Evolutionary conservation across 2,329 filamentous ascomycete species (phyloP), one percentile per base, ranked within the genome.

Genomic region (Chrysoporthe puriensis): DNA sequence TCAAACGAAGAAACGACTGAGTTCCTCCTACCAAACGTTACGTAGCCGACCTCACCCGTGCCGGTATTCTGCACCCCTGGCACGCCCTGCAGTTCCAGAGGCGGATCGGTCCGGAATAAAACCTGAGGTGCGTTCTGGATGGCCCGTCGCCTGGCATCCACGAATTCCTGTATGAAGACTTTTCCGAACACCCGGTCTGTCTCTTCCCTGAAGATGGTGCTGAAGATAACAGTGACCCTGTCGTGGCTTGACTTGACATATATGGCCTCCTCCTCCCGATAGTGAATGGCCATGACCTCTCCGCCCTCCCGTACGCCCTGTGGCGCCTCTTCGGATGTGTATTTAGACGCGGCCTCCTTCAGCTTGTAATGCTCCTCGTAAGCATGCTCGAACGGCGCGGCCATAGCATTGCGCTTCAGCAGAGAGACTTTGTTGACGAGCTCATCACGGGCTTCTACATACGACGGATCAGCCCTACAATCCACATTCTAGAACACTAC

Each of bases 81-180:
- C 42, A 97, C 89, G 42, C 89, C 90, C 78, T 97, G 91, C 69
- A 99, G 81, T 81, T 99, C 96, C 61, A 99, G 85, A 3, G 96
- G 96, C 42, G 95, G 92, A 73, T 99, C 96, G 76, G 95, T 97
- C 74, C 93, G 88, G 87, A 97, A 99, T 36, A 99, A 85, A 21
- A 99, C 96, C 80, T 99, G 96, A 1, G 96, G 96, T 21, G 96
- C 96, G 79, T 99, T 99, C 82, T 99, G 96, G 71, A 99, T 97
- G 26, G 94, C 94, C 82, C 96, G 90, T 78, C 94, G 88, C 79
- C 96, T 87, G 9, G 96, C 96, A 81, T 99, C 96, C 67, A 98
- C 96, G 73, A 99, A 99, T 80, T 99, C 96, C 82, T 97, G 94
- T 73, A 99, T 89, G 78, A 99, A 99, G 16, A 99, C 94, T 82